These are phyloP conservation scores for Chaetothyriales sp. DNA, from an alignment of 2,329 filamentous ascomycete species.

Conservation along the genomic window DNA sequence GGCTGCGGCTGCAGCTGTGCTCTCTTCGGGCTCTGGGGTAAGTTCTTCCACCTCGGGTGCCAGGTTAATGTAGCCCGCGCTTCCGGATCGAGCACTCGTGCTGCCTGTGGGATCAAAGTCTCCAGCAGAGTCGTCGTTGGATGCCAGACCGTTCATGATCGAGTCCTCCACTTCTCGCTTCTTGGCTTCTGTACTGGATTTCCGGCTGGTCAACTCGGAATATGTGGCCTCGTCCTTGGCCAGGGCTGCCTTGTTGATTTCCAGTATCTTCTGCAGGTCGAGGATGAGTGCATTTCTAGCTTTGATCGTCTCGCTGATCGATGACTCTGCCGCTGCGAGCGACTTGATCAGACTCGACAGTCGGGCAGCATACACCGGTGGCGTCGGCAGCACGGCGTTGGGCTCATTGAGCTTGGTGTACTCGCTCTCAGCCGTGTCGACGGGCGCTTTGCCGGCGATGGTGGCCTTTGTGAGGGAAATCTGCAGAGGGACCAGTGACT, in stretches of 20 bases:
- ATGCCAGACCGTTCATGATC: slow-evolving; percentile 70
- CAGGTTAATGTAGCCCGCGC: slow-evolving; percentile 1
- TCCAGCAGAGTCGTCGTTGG: slow-evolving; percentile 38
- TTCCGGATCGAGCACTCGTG: slow-evolving; percentile 1
- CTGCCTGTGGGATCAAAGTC: slow-evolving; percentile 25
- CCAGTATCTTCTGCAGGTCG: slow-evolving; percentile 68
- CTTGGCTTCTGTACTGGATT: slow-evolving; percentile 58
- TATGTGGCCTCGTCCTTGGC: slow-evolving; percentile 53
- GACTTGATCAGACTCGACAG: slow-evolving; percentile 81
- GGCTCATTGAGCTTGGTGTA: slow-evolving; percentile 72
- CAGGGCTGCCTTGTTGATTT: slow-evolving; percentile 55
- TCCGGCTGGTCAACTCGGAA: slow-evolving; percentile 50
- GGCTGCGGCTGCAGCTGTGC: background rate
- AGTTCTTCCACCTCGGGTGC: slow-evolving; percentile 16
- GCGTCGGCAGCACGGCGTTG: slow-evolving; percentile 51
- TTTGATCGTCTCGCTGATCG: slow-evolving; percentile 78
- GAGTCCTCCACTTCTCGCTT: slow-evolving; percentile 80
- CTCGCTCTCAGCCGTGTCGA: slow-evolving; percentile 60
- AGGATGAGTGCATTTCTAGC: slow-evolving; percentile 63
- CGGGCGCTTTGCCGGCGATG: slow-evolving; percentile 48
- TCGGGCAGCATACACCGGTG: slow-evolving; percentile 81
- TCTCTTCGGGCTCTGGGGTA: slow-evolving; percentile 13
- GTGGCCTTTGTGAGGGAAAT: slow-evolving; percentile 59
- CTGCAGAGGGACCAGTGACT: slow-evolving; percentile 58
- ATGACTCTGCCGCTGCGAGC: slow-evolving; percentile 73